Conservation (phyloP, 192 early-diverging fungal species). For the Coemansia sp. region DNA sequence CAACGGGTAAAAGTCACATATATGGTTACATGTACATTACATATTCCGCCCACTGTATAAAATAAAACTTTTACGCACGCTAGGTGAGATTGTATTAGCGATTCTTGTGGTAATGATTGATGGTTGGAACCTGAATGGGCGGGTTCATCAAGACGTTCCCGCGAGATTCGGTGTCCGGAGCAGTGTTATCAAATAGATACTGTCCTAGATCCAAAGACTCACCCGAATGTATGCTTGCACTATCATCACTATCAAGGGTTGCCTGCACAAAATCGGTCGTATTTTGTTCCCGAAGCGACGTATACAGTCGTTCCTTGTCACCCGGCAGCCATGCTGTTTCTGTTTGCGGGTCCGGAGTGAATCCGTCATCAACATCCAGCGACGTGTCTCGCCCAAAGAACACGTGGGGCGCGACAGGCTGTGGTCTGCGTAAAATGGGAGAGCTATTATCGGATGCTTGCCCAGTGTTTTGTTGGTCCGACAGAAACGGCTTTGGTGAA, state of each 20-base stretch:
- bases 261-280: neutral
- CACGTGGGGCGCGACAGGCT: conserved; percentile 31
- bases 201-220: conserved; percentile 1
- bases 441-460: neutral
- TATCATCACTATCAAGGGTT: conserved; percentile 8
- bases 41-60: too few relatives aligned
- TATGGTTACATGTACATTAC: too few relatives aligned
- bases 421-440: conserved; percentile 24
- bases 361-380: neutral
- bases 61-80: too few relatives aligned
- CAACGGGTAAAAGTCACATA: too few relatives aligned
- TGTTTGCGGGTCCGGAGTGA: neutral
- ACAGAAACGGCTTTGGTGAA: neutral
- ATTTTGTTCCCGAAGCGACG: neutral
- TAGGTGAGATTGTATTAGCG: neutral
- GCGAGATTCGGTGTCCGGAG: neutral
- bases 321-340: neutral
- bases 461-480: neutral
- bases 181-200: neutral
- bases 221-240: conserved; percentile 23
- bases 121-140: neutral
- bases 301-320: neutral
- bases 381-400: conserved; percentile 20
- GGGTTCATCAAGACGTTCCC: neutral
- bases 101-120: neutral